Conservation (phyloP, 495 filamentous ascomycete genomes). For the Talaromyces thailandensis region DNA sequence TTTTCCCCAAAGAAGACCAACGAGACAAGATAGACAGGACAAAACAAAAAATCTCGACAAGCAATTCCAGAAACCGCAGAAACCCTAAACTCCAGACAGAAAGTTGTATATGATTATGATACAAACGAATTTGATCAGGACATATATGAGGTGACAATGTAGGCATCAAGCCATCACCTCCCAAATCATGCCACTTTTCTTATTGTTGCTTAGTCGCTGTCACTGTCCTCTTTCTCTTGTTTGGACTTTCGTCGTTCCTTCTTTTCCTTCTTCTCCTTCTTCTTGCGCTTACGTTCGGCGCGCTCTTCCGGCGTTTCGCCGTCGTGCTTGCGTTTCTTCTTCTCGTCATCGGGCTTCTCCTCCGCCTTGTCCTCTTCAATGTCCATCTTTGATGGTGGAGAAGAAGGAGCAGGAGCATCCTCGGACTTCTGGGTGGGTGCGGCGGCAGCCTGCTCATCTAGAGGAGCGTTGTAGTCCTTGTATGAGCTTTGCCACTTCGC, state of each 20-base stretch:
- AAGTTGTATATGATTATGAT: conserved; percentile 9
- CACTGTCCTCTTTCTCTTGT: conserved; percentile 48
- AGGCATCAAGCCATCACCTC: neutral
- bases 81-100: conserved; percentile 5
- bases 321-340: conserved; percentile 80
- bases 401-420: conserved; percentile 22
- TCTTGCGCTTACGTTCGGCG: conserved; percentile 65
- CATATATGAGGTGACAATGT: neutral
- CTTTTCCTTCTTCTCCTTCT: conserved; percentile 69
- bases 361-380: conserved; percentile 31
- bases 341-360: conserved; percentile 28
- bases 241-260: conserved; percentile 57
- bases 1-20: conserved; percentile 2
- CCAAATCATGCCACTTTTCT: neutral
- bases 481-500: conserved; percentile 83
- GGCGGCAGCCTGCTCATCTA: conserved; percentile 30
- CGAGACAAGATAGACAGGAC: conserved; percentile 12
- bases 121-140: conserved; percentile 7
- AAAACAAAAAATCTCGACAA: conserved; percentile 14
- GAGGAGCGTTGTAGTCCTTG: conserved; percentile 68
- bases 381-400: conserved; percentile 24
- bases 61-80: conserved; percentile 1
- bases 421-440: conserved; percentile 27
- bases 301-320: conserved; percentile 70
- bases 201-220: conserved; percentile 39